phyloP scores from a whole-genome alignment of 345 rosid species.

The Euphorbia peplus region DNA sequence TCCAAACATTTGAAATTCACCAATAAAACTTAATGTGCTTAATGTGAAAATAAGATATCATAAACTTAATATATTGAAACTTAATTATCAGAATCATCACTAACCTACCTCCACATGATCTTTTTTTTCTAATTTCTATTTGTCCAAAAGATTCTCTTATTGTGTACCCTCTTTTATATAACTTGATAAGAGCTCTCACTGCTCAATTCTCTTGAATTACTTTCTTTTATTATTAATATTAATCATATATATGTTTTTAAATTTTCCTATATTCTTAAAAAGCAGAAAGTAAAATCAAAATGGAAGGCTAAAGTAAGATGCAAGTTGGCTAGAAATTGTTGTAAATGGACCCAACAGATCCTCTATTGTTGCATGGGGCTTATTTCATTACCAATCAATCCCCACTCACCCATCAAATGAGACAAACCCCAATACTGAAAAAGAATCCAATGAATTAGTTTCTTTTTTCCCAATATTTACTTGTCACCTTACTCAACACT shows the following conservation, averaged over 20 bases:
- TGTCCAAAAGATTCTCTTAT: background rate
- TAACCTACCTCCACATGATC: no score
- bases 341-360: conserved; percentile 1
- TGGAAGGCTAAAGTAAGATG: no score
- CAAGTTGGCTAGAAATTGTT: background rate
- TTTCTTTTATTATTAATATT: no score
- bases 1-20: no score
- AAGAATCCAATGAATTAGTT: background rate
- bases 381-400: background rate
- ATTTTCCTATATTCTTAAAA: no score
- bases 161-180: background rate
- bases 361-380: background rate
- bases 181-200: conserved; percentile 17
- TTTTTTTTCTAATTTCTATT: no score
- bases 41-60: no score
- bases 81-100: no score
- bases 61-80: no score
- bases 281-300: background rate
- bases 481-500: background rate
- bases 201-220: background rate
- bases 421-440: background rate
- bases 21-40: no score
- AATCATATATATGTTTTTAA: no score
- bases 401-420: background rate
- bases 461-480: background rate